phyloP scores from a whole-genome alignment of 2,329 filamentous ascomycete species.

The Aureobasidium sp. region DNA sequence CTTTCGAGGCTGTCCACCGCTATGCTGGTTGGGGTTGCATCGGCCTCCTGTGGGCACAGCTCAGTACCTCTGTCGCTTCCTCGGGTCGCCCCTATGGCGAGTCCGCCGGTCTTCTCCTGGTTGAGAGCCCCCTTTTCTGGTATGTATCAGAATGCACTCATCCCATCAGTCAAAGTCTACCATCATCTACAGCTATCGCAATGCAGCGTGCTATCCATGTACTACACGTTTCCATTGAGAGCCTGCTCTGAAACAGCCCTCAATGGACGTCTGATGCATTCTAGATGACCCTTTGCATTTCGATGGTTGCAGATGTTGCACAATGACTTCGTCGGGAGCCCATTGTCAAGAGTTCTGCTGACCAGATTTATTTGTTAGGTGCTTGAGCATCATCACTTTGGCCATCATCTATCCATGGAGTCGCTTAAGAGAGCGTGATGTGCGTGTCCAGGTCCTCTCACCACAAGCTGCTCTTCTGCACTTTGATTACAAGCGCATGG shows the following conservation, averaged over 20 bases:
- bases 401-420: conserved; percentile 66
- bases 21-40: conserved; percentile 64
- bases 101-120: conserved; percentile 28
- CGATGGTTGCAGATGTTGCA: not conserved
- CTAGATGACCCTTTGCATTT: not conserved
- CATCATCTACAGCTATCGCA: not conserved
- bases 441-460: conserved; percentile 59
- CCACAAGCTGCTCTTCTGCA: conserved; percentile 62
- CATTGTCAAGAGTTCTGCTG: not conserved
- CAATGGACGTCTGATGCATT: not conserved
- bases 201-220: not conserved
- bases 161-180: not conserved
- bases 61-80: conserved; percentile 44
- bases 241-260: not conserved
- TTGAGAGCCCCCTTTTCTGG: conserved; percentile 53
- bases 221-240: not conserved
- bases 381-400: conserved; percentile 53
- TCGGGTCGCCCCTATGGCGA: not conserved
- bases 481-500: conserved; percentile 50
- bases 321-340: not conserved
- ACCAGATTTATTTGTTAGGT: conserved; percentile 18
- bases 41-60: conserved; percentile 55
- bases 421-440: conserved; percentile 56
- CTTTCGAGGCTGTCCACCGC: conserved; percentile 62
- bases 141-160: not conserved